Evolutionary conservation across 345 rosid species (phyloP).

Genomic region (Gossypium stocksii): DNA sequence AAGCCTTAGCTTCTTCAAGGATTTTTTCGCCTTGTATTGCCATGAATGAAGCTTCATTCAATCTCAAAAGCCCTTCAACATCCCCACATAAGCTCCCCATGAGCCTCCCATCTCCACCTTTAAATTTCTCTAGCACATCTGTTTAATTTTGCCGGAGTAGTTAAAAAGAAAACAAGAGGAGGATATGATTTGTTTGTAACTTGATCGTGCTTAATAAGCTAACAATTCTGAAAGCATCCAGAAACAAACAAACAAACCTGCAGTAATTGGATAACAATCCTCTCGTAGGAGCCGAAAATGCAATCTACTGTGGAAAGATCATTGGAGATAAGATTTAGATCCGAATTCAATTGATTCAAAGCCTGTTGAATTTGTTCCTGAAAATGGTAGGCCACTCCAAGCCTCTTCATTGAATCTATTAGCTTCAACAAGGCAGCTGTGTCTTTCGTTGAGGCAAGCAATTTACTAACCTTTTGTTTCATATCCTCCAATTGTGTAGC

Average conservation of each 20-base stretch:
- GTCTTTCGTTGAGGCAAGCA: not conserved
- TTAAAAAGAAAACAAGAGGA: not conserved
- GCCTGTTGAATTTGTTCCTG: not conserved
- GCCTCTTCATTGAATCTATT: not conserved
- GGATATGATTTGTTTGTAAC: not conserved
- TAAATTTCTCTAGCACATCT: not conserved
- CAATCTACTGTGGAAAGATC: not conserved
- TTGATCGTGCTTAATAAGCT: not conserved
- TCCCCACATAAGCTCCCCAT: not conserved
- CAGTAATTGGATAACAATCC: not conserved
- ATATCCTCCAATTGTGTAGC: no score
- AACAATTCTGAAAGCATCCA: not conserved
- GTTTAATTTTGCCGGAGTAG: not conserved
- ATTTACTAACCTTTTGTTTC: no score
- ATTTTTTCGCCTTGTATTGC: not conserved
- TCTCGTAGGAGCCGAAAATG: not conserved
- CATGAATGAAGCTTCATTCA: constrained; percentile 7
- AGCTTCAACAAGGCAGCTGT: not conserved
- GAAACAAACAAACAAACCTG: not conserved
- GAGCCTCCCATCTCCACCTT: not conserved
- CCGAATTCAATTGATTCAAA: not conserved
- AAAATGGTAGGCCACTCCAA: constrained; percentile 6
- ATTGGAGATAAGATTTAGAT: not conserved
- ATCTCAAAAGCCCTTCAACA: not conserved
- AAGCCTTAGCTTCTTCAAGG: constrained; percentile 4